Evolutionary conservation across 1,139 yeast species (phyloP), one percentile per base, ranked within the genome.

Genomic region (Hemisphaericaspora xylanilytica): DNA sequence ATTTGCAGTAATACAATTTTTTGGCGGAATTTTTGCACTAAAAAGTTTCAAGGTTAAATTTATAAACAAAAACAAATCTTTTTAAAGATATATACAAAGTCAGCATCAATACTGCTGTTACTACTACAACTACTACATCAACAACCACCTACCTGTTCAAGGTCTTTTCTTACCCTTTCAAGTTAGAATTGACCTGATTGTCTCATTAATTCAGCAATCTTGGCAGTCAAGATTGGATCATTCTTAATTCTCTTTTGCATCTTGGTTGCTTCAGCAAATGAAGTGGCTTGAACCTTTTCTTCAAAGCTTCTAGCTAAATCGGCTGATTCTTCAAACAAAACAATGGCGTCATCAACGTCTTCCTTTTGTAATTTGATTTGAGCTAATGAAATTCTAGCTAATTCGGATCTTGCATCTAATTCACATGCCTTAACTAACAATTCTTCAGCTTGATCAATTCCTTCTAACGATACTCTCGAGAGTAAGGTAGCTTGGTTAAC

Each of bases 221-320:
- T 71, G 41, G 58, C 58, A 38, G 70, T 61, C 58, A 84, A 72
- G 27, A 73, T 62, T 35, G 87, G 85, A 59, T 84, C 92, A 39
- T 74, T 65, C 62, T 75, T 81, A 51, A 85, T 77, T 59, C 79
- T 79, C 56, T 80, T 69, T 70, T 86, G 95, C 72, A 85, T 79
- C 63, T 84, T 84, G 38, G 89, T 80, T 46, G 96, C 97, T 67
- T 88, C 97, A 45, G 95, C 94, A 56, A 87, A 86, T 26, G 95
- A 84, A 47, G 89, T 82, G 41, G 96, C 95, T 69, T 89, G 97
- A 44, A 85, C 73, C 69, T 89, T 85, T 69, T 92, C 98, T 48
- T 84, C 87, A 43, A 80, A 73, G 37, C 87, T 78, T 74, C 97
- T 84, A 28, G 96, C 85, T 52, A 89, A 76, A 44, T 75, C 76